Conservation (phyloP, 2,329 filamentous ascomycete species). For the Ophiostoma pallidulum region DNA sequence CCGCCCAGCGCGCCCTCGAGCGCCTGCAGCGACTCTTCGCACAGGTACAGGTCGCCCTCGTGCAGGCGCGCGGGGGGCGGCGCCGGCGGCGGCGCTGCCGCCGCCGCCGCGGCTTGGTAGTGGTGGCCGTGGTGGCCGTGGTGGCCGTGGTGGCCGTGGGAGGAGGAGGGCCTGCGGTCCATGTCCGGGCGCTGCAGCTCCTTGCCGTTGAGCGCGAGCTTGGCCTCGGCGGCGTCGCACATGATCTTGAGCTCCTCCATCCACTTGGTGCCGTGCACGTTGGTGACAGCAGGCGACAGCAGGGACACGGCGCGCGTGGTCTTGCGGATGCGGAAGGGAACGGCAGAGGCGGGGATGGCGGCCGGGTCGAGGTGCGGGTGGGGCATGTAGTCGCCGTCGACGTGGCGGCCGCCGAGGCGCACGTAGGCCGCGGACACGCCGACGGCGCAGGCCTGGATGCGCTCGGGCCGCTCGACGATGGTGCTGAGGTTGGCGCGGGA, state of each 20-base stretch:
- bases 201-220: slow-evolving; percentile 65
- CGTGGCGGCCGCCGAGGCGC: slow-evolving; percentile 72
- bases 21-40: slow-evolving; percentile 72
- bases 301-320: slow-evolving; percentile 64
- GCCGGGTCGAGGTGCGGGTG: slow-evolving; percentile 50
- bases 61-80: slow-evolving; percentile 54
- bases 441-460: slow-evolving; percentile 72
- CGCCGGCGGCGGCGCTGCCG: slow-evolving; percentile 22
- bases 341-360: slow-evolving; percentile 44
- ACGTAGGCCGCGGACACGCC: slow-evolving; percentile 85
- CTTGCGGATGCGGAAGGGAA: slow-evolving; percentile 79
- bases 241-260: slow-evolving; percentile 84
- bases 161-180: slow-evolving; percentile 36
- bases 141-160: neutral
- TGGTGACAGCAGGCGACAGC: slow-evolving; percentile 67
- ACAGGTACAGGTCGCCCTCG: slow-evolving; percentile 85
- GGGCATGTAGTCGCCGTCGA: slow-evolving; percentile 58
- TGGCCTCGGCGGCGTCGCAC: slow-evolving; percentile 72
- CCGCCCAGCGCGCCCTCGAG: slow-evolving; percentile 88
- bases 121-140: neutral
- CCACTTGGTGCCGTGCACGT: slow-evolving; percentile 86
- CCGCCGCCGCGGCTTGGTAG: too few relatives aligned
- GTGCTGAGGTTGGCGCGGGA: slow-evolving; percentile 60
- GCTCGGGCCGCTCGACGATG: slow-evolving; percentile 89
- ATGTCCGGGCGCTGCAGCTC: slow-evolving; percentile 62